Base-by-base conservation (phyloP, 2,329 filamentous ascomycete genomes). In the Colletotrichum plurivorum region DNA sequence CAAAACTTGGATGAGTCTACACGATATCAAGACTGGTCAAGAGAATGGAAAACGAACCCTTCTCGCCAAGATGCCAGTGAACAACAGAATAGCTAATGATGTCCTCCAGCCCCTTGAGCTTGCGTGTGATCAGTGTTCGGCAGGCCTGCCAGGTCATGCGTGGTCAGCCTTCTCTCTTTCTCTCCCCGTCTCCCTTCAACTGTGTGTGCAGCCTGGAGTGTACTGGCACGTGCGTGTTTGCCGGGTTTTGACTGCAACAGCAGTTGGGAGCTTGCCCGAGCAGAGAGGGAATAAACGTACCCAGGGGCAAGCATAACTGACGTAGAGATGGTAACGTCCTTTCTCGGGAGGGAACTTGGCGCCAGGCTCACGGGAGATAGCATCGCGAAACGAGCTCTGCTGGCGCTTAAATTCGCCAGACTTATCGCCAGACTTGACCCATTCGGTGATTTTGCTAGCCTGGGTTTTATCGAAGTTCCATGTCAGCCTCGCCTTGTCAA, bases 301-400 rank as follows among this genome's bases (percentile, higher is more conserved):
- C 95, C 95, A 98, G 4, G 95, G 95, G 81, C 95, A 98, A 7
- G 95, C 95, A 81, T 97, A 97, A 76, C 92, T 95, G 73, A 97
- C 92, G 78, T 95, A 99, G 75, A 99, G 89, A 82, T 99, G 96
- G 80, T 99, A 99, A 64, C 96, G 88, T 61, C 88, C 94, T 82
- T 93, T 94, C 82, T 98, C 95, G 1, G 94, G 88, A 5, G 94
- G 93, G 74, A 94, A 98, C 79, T 91, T 83, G 5, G 93, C 92
- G 49, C 88, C 91, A 1, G 89, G 81, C 74, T 93, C 89, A 71
- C 87, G 88, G 39, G 92, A 94, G 79, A 97, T 93, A 80, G 85
- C 93, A 79, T 92, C 89, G 68, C 96, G 90, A 83, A 98, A 98
- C 63, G 90, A 87, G 70, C 93, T 96, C 71, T 87, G 86, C 79